Percentiles rank a stretch among this genome's conserved stretches.
These are phyloP conservation scores for Neurospora pannonica DNA, from an alignment of 495 filamentous ascomycete genomes.

Conservation along the genomic window DNA sequence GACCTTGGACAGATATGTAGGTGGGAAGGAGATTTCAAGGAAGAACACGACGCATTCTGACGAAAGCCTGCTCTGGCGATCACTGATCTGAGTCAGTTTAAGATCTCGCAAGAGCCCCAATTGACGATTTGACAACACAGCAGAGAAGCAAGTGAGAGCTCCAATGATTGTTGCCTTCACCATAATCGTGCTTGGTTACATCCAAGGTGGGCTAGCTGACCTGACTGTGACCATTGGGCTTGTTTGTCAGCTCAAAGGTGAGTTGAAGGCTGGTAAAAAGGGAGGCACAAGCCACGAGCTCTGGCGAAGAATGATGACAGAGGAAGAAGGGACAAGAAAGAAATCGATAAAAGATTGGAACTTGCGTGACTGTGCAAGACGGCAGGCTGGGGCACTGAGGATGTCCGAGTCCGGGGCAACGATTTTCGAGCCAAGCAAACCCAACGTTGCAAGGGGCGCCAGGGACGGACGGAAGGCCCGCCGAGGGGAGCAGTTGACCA, in stretches of 20 bases:
- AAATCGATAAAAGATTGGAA: neutral
- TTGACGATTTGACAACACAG: neutral
- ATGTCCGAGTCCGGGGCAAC: neutral
- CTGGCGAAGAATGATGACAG: neutral
- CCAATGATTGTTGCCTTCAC: neutral
- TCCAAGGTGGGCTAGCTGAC: neutral
- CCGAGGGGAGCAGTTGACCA: neutral
- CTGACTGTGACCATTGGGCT: neutral
- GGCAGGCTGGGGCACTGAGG: neutral
- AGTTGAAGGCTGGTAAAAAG: neutral
- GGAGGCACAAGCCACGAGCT: neutral
- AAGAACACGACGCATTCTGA: neutral
- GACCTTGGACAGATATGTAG: neutral
- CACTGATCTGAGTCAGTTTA: neutral
- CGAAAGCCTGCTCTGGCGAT: neutral
- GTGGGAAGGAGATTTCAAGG: neutral
- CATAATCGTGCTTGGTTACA: neutral
- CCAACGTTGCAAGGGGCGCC: neutral
- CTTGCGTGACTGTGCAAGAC: neutral
- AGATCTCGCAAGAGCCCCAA: neutral
- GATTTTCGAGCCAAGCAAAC: neutral
- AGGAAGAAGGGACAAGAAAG: neutral
- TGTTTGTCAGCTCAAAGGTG: neutral
- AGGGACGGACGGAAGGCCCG: neutral
- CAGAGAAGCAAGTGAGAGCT: neutral